Evolutionary conservation across 352 stramenopile species (phyloP), one percentile per base, ranked within the genome.

Genomic region (Plasmopara muralis): DNA sequence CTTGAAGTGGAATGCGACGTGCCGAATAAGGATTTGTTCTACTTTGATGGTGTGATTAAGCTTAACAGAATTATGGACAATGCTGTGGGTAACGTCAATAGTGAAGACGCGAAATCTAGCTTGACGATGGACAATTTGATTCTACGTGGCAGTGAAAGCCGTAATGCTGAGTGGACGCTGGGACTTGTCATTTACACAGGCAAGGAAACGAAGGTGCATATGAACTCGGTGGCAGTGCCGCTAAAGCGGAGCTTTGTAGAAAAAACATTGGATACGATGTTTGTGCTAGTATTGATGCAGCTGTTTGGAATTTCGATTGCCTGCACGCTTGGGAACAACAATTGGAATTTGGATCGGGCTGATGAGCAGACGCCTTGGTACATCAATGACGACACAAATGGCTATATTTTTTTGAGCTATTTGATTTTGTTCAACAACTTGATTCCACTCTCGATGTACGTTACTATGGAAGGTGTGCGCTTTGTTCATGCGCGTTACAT

Each of bases 341-440:
- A 92, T 51, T 95, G 83, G 84, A 74, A 86, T 43, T 70, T 87
- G 49, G 70, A 83, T 18, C 47, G 83, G 41, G 63, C 82, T 12
- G 50, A 79, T n/a, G 69, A 66, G 10, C 39, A 16, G 18, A 71
- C 64, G 0, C 77, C 80, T 6, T 90, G 80, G 80, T 90, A 90
- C 56, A 88, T 90, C 20, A 55, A 66, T 12, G 53, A 74, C 34
- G 72, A 70, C 29, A 68, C 70, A 37, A 88, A 87, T 55, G 77
- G 81, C 53, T 94, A 91, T 58, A 91, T 94, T 51, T 95, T 95
- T 55, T 60, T 95, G 45, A 93, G 79, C 70, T 95, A 92, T 52
- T 74, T 95, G 44, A 93, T 95, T 39, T 55, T 95, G 39, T 94
- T 93, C 59, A 94, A 94, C 68, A 93, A 92, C 50, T 63, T 93